Base-by-base conservation (phyloP, 768 basidiomycete species). In the Pleurotus tuber-regium region DNA sequence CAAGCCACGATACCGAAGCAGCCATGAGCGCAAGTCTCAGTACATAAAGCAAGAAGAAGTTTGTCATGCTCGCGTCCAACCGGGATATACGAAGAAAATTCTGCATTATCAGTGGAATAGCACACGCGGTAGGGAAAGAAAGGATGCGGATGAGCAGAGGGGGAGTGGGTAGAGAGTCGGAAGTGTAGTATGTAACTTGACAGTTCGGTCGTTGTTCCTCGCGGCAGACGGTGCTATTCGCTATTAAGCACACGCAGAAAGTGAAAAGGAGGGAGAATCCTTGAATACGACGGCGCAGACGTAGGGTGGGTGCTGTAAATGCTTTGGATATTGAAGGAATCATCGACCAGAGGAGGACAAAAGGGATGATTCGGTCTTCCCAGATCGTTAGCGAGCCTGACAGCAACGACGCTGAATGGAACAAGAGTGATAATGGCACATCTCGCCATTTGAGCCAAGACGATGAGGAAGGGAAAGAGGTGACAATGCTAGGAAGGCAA, bases 371-470 rank as follows among this genome's bases (percentile, higher is more conserved):
- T 24, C 80, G 79, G 64, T 98, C 95, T 77, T 99, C 97, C 93
- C 94, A 98, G 66, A 98, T 80, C n/a, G 90, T 91, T 73, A 92
- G 96, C 0, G 94, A 97, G 72, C 98, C 98, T 19, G 94, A 95
- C 12, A 87, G 79, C 67, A 96, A 96, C 5, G 86, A 73, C 3
- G 87, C 48, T 1, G 84, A 68, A 60, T 98, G 94, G 2, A 92
- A 71, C 50, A 82, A 50, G 51, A 87, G 76, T n/a, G n/a, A n/a
- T n/a, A n/a, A n/a, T n/a, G n/a, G n/a, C 39, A 36, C 87, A 55
- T 1, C 76, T 72, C 1, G 67, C 59, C n/a, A n/a, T 7, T 69
- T 61, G 24, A 57, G 31, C 33, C 67, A 58, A 30, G 57, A 42
- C 9, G n/a, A n/a, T n/a, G 68, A 66, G 21, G 74, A 75, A 1